Conservation (phyloP, 352 stramenopile species). For the Plasmopara muralis region DNA sequence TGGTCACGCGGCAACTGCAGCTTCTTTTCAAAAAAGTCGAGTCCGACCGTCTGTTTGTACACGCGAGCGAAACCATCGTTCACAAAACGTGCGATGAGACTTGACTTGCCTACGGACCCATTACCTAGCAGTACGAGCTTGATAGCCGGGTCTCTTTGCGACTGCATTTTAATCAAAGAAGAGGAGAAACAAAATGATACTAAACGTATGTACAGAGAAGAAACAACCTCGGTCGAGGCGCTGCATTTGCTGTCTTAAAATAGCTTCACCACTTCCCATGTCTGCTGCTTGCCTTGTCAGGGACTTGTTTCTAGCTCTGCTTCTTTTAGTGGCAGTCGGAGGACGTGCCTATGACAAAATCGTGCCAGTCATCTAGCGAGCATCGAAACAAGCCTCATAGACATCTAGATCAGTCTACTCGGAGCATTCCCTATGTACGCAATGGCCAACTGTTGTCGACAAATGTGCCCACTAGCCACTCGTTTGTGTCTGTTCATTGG, state of each 20-base stretch:
- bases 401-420: constrained; percentile 9
- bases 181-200: constrained; percentile 4
- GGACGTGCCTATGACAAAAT: constrained; percentile 9
- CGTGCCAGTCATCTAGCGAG: constrained; percentile 12
- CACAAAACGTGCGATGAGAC: constrained; percentile 77
- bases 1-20: constrained; percentile 68
- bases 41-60: constrained; percentile 84
- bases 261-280: constrained; percentile 21
- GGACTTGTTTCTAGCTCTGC: constrained; percentile 22
- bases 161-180: constrained; percentile 16
- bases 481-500: constrained; percentile 7
- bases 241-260: constrained; percentile 32
- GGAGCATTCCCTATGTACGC: constrained; percentile 6
- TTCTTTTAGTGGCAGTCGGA: constrained; percentile 12
- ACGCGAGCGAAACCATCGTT: constrained; percentile 70
- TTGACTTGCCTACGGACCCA: constrained; percentile 82
- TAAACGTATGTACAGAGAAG: constrained; percentile 14
- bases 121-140: constrained; percentile 85
- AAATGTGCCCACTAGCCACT: constrained; percentile 4
- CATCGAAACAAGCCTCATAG: constrained; percentile 4
- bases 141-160: constrained; percentile 45
- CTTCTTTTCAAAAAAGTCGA: constrained; percentile 87
- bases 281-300: constrained; percentile 11
- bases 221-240: constrained; percentile 20
- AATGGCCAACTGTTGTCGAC: constrained; percentile 5